Percentiles rank a stretch among this genome's conserved stretches.
Evolutionary conservation across 331 rosid species (phyloP).

Genomic region (Saraca asoca): DNA sequence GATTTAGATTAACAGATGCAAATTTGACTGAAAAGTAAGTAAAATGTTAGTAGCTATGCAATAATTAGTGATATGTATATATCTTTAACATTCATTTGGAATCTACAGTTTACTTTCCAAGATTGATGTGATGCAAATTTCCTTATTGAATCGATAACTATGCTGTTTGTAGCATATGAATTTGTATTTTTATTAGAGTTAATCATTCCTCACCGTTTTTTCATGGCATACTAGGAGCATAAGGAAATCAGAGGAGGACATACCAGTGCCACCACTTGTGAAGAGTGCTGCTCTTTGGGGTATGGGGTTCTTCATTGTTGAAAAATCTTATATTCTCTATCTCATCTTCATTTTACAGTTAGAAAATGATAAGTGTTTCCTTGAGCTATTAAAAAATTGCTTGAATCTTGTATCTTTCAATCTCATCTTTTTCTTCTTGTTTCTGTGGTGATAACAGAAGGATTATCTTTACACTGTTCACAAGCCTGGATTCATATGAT

Average conservation of each 20-base stretch:
- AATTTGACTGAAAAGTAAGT: slow-evolving; percentile 1
- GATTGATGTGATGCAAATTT: slow-evolving; percentile 3
- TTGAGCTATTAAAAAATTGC: slow-evolving; percentile 16
- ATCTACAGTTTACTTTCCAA: slow-evolving; percentile 7
- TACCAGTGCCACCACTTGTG: slow-evolving; percentile 84
- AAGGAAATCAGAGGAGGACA: slow-evolving; percentile 68
- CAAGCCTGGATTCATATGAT: too few species aligned
- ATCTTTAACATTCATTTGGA: slow-evolving; percentile 20
- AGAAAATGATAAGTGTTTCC: slow-evolving; percentile 1
- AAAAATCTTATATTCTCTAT: slow-evolving; percentile 5
- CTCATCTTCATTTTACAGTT: neutral
- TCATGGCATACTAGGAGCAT: slow-evolving; percentile 58
- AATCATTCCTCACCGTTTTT: slow-evolving; percentile 26
- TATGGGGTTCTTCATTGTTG: slow-evolving; percentile 39
- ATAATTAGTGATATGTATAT: neutral
- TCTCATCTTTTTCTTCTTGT: neutral
- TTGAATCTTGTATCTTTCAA: too few species aligned
- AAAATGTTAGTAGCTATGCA: neutral
- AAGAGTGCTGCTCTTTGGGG: slow-evolving; percentile 96
- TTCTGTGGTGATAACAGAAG: neutral
- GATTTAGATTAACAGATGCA: slow-evolving; percentile 3
- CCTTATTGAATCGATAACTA: neutral
- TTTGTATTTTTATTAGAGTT: neutral
- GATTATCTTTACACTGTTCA: neutral
- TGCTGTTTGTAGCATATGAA: neutral